Evolutionary conservation across 2,329 filamentous ascomycete genomes (phyloP).

Genomic region (Cadophora sp.): DNA sequence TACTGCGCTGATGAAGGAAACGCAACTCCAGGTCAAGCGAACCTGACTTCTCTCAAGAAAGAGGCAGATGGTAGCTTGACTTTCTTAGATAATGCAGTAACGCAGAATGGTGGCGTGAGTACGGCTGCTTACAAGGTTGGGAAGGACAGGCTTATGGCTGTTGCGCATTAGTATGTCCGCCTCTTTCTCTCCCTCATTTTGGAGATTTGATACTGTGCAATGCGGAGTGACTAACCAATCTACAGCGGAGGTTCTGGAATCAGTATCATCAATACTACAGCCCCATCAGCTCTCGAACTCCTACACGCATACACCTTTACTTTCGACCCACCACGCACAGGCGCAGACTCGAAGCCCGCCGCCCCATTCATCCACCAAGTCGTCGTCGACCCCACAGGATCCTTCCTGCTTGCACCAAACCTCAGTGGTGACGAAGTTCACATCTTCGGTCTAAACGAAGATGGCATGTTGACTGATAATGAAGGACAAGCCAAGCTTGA

Average conservation of each 20-base stretch:
- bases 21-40: neutral
- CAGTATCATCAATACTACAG: slow-evolving; percentile 7
- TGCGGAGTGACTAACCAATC: neutral
- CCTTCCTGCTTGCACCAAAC: slow-evolving; percentile 56
- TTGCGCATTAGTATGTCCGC: slow-evolving; percentile 56
- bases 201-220: neutral
- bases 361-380: slow-evolving; percentile 54
- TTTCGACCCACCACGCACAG: neutral
- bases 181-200: neutral
- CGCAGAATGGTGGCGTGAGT: slow-evolving; percentile 46
- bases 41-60: slow-evolving; percentile 8
- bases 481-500: neutral
- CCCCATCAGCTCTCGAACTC: neutral
- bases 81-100: slow-evolving; percentile 42
- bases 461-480: neutral
- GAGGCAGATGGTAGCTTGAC: neutral
- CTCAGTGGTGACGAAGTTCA: slow-evolving; percentile 55
- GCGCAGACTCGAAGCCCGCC: neutral
- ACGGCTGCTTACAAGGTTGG: slow-evolving; percentile 49
- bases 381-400: slow-evolving; percentile 55
- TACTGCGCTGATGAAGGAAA: slow-evolving; percentile 25
- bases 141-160: slow-evolving; percentile 44
- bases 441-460: slow-evolving; percentile 46
- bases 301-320: neutral
- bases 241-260: slow-evolving; percentile 9